A percentile compares a stretch with the other conserved stretches of the same genome.
Evolutionary conservation across 768 basidiomycete species (phyloP).

Genomic region (Boletus pseudo-olivaceus): DNA sequence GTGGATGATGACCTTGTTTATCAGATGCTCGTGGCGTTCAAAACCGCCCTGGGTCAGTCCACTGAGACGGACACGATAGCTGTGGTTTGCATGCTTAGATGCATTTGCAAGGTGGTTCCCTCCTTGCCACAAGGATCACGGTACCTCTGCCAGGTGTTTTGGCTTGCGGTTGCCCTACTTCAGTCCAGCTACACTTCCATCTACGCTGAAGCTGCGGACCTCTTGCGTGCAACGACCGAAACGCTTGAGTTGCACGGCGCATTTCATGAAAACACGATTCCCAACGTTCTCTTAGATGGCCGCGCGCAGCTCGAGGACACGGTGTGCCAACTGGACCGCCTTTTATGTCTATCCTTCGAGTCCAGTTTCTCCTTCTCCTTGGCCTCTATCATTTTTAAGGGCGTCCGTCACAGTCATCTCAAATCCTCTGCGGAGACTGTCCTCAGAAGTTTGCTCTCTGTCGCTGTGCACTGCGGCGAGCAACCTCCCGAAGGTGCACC

Average conservation of each 20-base stretch:
- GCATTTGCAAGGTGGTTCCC: constrained; percentile 74
- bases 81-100: constrained; percentile 85
- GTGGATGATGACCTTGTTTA: constrained; percentile 93
- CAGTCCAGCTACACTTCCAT: constrained; percentile 72
- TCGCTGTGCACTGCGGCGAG: constrained; percentile 49
- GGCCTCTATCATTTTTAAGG: constrained; percentile 83
- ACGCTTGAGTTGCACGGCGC: constrained; percentile 58
- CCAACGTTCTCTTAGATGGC: constrained; percentile 57
- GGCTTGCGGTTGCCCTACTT: constrained; percentile 82
- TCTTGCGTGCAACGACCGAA: constrained; percentile 64
- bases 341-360: constrained; percentile 75
- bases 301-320: constrained; percentile 65
- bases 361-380: constrained; percentile 77
- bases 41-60: constrained; percentile 63
- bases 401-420: constrained; percentile 66
- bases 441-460: constrained; percentile 58
- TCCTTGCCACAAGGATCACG: constrained; percentile 65
- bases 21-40: constrained; percentile 88
- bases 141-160: constrained; percentile 75
- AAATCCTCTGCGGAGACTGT: constrained; percentile 57
- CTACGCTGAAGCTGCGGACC: constrained; percentile 63
- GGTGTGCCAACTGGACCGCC: constrained; percentile 66
- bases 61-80: constrained; percentile 66
- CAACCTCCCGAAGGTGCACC: constrained; percentile 38
- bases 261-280: constrained; percentile 53